phyloP scores from a whole-genome alignment of 768 basidiomycete species.

The Rhodotorula sphaerocarpa region DNA sequence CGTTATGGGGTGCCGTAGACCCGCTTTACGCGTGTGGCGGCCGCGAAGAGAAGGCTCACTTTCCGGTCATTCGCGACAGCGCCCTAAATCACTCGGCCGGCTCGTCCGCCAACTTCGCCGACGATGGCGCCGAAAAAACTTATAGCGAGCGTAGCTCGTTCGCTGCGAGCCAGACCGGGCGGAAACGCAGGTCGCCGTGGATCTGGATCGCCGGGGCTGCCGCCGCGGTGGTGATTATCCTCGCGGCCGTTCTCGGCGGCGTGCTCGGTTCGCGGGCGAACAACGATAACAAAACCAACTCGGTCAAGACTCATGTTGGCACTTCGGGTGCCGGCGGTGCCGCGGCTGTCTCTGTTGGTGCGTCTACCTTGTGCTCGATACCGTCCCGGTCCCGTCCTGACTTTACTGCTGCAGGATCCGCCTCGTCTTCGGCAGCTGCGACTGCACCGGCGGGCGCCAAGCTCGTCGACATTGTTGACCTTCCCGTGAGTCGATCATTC shows the following conservation, averaged over 20 bases:
- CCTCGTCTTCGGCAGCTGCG: background rate
- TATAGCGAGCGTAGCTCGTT: background rate
- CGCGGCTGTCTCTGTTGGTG: background rate
- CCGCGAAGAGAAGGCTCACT: no score
- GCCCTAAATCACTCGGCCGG: no score
- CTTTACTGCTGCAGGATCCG: background rate
- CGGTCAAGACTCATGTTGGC: background rate
- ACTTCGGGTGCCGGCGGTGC: background rate
- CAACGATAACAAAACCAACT: conserved; percentile 6
- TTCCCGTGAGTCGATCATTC: no score
- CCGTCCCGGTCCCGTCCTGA: background rate
- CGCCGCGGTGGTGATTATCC: conserved; percentile 16
- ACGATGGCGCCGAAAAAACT: background rate
- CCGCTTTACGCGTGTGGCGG: no score
- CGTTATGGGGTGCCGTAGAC: no score
- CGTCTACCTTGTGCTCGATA: no score
- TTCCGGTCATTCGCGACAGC: no score
- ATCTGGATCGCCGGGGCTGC: conserved; percentile 12
- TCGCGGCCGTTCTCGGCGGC: conserved; percentile 34
- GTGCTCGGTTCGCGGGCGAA: conserved; percentile 28
- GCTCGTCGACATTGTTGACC: conserved; percentile 15
- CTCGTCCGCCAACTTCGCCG: no score
- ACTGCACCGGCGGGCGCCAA: background rate
- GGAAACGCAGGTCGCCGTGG: background rate
- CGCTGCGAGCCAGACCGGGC: background rate